Evolutionary conservation across 306 rosid species (phyloP), one percentile per base, ranked within the genome.

Genomic region (Vicia faba): DNA sequence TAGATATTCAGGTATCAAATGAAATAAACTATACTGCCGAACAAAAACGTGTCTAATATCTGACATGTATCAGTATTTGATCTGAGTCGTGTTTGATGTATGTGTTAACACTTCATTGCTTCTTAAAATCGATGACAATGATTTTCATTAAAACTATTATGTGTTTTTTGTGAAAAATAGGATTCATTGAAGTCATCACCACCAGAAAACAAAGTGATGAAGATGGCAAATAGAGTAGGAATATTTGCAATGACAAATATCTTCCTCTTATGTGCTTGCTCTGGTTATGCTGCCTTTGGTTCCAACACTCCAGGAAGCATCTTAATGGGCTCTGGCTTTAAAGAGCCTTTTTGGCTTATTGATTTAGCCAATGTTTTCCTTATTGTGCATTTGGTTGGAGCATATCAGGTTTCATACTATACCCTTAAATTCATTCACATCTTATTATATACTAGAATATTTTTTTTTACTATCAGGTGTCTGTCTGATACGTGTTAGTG

Each of bases 271-370:
- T 66, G 64, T 59, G 76, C 75, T 4, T 73, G 78, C 66, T 68
- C 80, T 56, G 93, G 87, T 13, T 83, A 83, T 58, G 92, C 86
- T 41, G 85, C 91, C 15, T 89, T 87, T 44, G 91, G 96, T 0
- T 43, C 81, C 39, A 56, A 41, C 6, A 73, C 93, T 7, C 87
- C 84, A 3, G 84, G 88, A 15, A 84, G 75, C 70, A 78, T 84
- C 19, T 66, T 89, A n/a, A 69, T 83, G 56, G 83, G 88, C 28
- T 81, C 85, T 54, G 92, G 88, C 8, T 80, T 72, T 69, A 75
- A 70, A 18, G 70, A 81, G 35, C 81, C 88, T 10, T 81, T 72
- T 50, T 89, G 92, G 91, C 78, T 84, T n/a, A 19, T 89, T 49
- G 73, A 78, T 61, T 16, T 79, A 16, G 91, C 82, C 63, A 86